phyloP scores from a whole-genome alignment of 768 basidiomycete genomes.

The Mycena albidolilacea region DNA sequence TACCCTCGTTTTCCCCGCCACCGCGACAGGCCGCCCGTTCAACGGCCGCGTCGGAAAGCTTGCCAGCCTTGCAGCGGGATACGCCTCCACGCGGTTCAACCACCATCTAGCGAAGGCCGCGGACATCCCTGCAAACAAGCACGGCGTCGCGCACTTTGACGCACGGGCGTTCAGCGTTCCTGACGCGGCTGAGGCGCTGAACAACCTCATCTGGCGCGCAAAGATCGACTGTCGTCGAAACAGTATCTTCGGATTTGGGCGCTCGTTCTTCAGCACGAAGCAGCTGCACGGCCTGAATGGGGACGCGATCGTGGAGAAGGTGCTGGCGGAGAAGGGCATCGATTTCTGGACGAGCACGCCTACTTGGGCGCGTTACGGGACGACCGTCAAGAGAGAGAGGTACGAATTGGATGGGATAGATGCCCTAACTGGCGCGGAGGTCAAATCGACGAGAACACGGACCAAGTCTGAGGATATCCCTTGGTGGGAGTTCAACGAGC shows the following conservation, averaged over 20 bases:
- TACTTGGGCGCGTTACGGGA: slow-evolving; percentile 35
- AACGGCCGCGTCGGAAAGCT: slow-evolving; percentile 36
- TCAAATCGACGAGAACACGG: slow-evolving; percentile 29
- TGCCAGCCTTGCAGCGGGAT: slow-evolving; percentile 32
- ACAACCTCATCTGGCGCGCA: slow-evolving; percentile 39
- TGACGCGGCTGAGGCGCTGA: slow-evolving; percentile 24
- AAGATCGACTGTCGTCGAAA: slow-evolving; percentile 37
- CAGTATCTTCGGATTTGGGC: slow-evolving; percentile 33
- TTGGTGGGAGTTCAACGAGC: slow-evolving; percentile 38
- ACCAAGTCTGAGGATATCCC: slow-evolving; percentile 19
- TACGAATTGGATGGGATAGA: slow-evolving; percentile 22
- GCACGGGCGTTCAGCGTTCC: slow-evolving; percentile 35
- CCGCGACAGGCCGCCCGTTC: slow-evolving; percentile 17
- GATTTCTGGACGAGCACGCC: slow-evolving; percentile 38
- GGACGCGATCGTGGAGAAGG: slow-evolving; percentile 30
- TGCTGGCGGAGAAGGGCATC: slow-evolving; percentile 31
- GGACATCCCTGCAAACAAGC: slow-evolving; percentile 18
- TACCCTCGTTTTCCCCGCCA: slow-evolving; percentile 34
- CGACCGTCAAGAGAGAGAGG: slow-evolving; percentile 34
- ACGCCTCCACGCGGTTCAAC: slow-evolving; percentile 37
- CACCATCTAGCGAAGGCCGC: slow-evolving; percentile 24
- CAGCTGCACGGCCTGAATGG: slow-evolving; percentile 31
- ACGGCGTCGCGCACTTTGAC: slow-evolving; percentile 33
- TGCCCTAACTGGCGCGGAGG: slow-evolving; percentile 25
- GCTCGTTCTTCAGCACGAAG: slow-evolving; percentile 31